These are phyloP conservation scores for Usnea hakonensis DNA, from an alignment of 495 filamentous ascomycete species.

Conservation along the genomic window DNA sequence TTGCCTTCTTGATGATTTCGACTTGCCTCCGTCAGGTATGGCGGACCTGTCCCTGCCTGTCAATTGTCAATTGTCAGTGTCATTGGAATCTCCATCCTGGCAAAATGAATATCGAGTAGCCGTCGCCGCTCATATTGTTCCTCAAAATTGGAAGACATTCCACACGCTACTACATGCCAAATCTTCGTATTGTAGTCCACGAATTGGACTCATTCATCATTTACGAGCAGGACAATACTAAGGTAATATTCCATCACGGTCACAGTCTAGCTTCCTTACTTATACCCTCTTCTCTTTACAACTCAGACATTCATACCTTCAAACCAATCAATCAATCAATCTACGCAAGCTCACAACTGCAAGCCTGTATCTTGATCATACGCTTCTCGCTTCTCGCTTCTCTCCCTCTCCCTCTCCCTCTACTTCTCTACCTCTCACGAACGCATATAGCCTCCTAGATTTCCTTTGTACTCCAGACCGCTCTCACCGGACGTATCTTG, in stretches of 20 bases:
- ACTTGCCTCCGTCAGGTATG: background rate
- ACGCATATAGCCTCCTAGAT: background rate
- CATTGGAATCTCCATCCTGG: background rate
- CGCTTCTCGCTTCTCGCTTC: background rate
- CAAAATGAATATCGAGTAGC: background rate
- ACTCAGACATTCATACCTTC: background rate
- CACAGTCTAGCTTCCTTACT: background rate
- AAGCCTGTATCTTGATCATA: background rate
- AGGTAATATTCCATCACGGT: background rate
- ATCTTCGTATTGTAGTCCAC: slow-evolving; percentile 12
- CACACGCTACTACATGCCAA: background rate
- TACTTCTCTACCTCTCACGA: background rate
- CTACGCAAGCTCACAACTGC: background rate
- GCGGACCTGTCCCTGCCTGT: background rate
- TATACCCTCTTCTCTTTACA: background rate
- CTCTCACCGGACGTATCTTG: background rate
- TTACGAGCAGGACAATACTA: slow-evolving; percentile 13
- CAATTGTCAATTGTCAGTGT: background rate
- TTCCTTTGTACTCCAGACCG: background rate
- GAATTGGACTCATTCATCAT: background rate
- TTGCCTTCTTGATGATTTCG: background rate
- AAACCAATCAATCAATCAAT: background rate
- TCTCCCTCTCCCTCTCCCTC: too few species aligned
- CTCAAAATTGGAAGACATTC: background rate
- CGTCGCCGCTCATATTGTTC: background rate